Evolutionary conservation across 2,329 filamentous ascomycete genomes (phyloP).

Genomic region (Emmonsiellopsis sp.): DNA sequence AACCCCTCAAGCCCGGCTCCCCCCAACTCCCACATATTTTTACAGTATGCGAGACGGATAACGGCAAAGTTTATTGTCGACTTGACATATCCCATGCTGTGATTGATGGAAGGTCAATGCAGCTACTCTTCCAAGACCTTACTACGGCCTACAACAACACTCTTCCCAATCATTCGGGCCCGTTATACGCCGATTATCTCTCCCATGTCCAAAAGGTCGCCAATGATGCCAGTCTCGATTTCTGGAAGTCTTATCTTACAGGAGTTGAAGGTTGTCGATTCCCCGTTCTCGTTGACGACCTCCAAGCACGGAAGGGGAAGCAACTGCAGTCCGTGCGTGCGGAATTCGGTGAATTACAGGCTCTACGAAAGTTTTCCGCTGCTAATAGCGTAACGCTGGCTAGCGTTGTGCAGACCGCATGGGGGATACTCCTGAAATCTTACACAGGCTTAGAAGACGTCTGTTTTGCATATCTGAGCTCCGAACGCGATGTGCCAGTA

Average conservation of each 20-base stretch:
- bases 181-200: constrained; percentile 13
- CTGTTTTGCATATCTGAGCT: constrained; percentile 46
- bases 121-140: constrained; percentile 34
- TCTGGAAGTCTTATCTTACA: constrained; percentile 19
- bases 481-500: constrained; percentile 44
- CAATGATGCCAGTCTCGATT: constrained; percentile 10
- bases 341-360: constrained; percentile 4
- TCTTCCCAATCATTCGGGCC: constrained; percentile 6
- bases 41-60: constrained; percentile 25
- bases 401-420: constrained; percentile 42
- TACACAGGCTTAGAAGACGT: constrained; percentile 41
- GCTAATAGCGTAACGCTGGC: constrained; percentile 32
- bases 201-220: constrained; percentile 8
- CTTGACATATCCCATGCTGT: constrained; percentile 39
- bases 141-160: constrained; percentile 23
- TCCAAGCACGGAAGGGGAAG: background rate
- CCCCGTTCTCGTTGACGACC: background rate
- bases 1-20: constrained; percentile 6
- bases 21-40: constrained; percentile 27
- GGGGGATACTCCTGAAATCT: constrained; percentile 41
- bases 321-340: background rate
- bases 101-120: constrained; percentile 36
- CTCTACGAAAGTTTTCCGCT: constrained; percentile 9
- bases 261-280: constrained; percentile 16
- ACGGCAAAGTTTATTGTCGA: constrained; percentile 25